phyloP scores from a whole-genome alignment of 2,329 filamentous ascomycete species.

The Botrytis porri region DNA sequence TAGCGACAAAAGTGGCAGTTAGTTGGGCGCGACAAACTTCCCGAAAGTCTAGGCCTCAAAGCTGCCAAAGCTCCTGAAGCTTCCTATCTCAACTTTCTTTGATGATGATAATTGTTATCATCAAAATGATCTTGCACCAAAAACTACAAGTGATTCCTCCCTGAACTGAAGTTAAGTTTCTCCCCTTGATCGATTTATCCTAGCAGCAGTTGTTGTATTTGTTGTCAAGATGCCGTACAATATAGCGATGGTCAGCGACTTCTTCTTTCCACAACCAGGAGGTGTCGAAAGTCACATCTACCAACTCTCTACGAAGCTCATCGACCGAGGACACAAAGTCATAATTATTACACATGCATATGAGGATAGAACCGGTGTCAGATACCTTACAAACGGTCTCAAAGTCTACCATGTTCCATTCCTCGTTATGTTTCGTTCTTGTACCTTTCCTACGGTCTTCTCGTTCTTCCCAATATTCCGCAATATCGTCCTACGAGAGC shows the following conservation, averaged over 20 bases:
- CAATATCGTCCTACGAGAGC: constrained; percentile 90
- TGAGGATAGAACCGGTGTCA: constrained; percentile 82
- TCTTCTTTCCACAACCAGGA: constrained; percentile 97
- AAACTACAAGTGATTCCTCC: neutral
- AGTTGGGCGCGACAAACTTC: neutral
- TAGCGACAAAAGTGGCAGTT: constrained; percentile 3
- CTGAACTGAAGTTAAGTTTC: neutral
- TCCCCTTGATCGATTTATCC: neutral
- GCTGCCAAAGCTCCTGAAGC: neutral
- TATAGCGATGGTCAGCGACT: constrained; percentile 94
- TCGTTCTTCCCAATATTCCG: constrained; percentile 98
- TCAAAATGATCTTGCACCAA: neutral
- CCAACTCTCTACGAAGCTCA: constrained; percentile 91
- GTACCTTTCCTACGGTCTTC: constrained; percentile 94
- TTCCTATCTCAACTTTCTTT: neutral
- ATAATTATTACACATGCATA: constrained; percentile 97
- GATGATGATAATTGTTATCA: neutral
- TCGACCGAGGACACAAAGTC: constrained; percentile 96
- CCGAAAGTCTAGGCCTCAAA: neutral
- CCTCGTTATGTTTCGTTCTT: constrained; percentile 88
- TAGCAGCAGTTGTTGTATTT: neutral
- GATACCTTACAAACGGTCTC: constrained; percentile 94
- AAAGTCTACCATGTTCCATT: constrained; percentile 99
- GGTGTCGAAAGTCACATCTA: constrained; percentile 98
- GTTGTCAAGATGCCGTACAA: constrained; percentile 49